Percentiles rank a stretch among this genome's conserved stretches.
phyloP scores from a whole-genome alignment of 306 rosid genomes.

The Cucurbita ficifolia region DNA sequence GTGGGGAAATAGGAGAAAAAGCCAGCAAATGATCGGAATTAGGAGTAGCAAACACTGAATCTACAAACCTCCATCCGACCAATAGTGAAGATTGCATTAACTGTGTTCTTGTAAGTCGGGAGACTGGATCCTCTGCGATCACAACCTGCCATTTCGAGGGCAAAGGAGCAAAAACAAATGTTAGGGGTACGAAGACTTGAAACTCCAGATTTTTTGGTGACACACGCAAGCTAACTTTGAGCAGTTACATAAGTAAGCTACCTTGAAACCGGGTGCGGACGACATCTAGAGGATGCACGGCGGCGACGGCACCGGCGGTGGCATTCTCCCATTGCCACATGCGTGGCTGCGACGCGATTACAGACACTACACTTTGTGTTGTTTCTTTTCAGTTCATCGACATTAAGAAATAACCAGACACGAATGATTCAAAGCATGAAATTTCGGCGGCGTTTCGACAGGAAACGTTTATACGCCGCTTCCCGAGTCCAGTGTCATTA shows the following conservation, averaged over 20 bases:
- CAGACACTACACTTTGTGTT: neutral
- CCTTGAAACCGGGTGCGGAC: constrained; percentile 96
- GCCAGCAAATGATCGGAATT: neutral
- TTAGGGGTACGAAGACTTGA: neutral
- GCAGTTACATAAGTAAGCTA: neutral
- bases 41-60: neutral
- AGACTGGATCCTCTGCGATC: constrained; percentile 64
- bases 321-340: constrained; percentile 84
- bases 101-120: constrained; percentile 73
- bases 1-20: neutral
- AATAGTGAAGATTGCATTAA: constrained; percentile 66
- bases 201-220: neutral
- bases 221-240: neutral
- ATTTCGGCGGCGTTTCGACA: neutral
- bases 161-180: neutral
- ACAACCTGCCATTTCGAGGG: constrained; percentile 35
- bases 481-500: neutral
- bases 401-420: neutral
- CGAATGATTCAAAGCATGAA: neutral
- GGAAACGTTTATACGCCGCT: neutral
- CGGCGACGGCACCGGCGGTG: constrained; percentile 57
- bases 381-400: neutral
- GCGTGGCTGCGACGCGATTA: constrained; percentile 18
- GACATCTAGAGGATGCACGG: constrained; percentile 83
- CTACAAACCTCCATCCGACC: constrained; percentile 66